A percentile compares a stretch with the other conserved stretches of the same genome.
Conservation (phyloP, 2,329 filamentous ascomycete genomes). For the Biscogniauxia mediterranea region DNA sequence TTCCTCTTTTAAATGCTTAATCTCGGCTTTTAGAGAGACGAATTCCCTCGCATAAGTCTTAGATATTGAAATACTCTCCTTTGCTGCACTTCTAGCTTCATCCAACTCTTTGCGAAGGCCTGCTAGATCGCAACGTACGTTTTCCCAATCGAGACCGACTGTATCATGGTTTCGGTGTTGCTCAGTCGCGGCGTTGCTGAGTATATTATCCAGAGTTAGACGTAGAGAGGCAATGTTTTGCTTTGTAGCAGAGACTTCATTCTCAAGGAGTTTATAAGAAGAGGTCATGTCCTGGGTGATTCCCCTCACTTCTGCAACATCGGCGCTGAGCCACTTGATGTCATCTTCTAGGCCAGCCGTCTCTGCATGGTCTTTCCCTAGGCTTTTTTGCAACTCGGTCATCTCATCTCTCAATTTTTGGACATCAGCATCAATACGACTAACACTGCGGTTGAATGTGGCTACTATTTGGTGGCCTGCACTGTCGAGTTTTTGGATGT, state of each 20-base stretch:
- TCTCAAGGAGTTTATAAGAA: conserved; percentile 10
- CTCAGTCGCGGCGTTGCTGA: conserved; percentile 5
- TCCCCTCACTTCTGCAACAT: conserved; percentile 22
- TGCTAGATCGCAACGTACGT: conserved; percentile 4
- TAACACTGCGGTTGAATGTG: conserved; percentile 35
- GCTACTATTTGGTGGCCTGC: conserved; percentile 38
- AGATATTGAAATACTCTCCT: conserved; percentile 23
- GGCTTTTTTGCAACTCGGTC: conserved; percentile 25
- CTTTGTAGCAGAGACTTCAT: conserved; percentile 9
- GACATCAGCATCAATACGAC: conserved; percentile 36
- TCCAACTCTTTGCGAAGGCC: conserved; percentile 12
- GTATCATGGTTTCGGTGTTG: conserved; percentile 10
- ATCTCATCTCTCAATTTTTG: conserved; percentile 32
- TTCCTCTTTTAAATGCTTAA: conserved; percentile 32
- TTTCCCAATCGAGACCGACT: conserved; percentile 10
- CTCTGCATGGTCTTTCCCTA: conserved; percentile 9
- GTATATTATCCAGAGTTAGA: conserved; percentile 21
- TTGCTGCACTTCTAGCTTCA: conserved; percentile 23
- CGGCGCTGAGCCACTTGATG: conserved; percentile 27
- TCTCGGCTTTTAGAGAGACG: conserved; percentile 32
- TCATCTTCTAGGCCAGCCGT: conserved; percentile 21
- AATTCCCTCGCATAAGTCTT: conserved; percentile 33
- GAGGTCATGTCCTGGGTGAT: conserved; percentile 4
- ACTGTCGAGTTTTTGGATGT: conserved; percentile 38
- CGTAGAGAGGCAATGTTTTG: conserved; percentile 23